Evolutionary conservation across 2,329 filamentous ascomycete genomes (phyloP).

Genomic region (Parastagonospora avenae): DNA sequence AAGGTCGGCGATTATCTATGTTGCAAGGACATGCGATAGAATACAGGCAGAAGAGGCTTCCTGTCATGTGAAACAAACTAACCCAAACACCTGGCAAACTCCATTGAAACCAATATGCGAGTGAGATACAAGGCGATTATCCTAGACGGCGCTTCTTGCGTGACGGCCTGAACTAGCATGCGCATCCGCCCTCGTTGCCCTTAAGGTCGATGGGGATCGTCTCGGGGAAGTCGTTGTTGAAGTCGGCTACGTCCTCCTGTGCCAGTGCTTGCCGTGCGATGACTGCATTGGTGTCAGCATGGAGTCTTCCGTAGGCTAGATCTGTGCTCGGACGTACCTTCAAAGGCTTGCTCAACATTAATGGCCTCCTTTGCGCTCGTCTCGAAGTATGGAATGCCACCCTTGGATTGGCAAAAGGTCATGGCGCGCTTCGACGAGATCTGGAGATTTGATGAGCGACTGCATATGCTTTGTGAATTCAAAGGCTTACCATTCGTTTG

Average conservation of each 20-base stretch:
- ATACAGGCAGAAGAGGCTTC: slow-evolving; percentile 18
- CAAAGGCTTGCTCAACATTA: slow-evolving; percentile 90
- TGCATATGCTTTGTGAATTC: neutral
- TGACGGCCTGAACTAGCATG: slow-evolving; percentile 64
- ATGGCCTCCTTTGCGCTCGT: slow-evolving; percentile 98
- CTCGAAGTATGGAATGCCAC: slow-evolving; percentile 98
- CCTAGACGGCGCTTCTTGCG: slow-evolving; percentile 11
- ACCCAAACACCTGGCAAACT: slow-evolving; percentile 38
- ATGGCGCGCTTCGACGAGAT: slow-evolving; percentile 95
- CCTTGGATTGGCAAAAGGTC: slow-evolving; percentile 97
- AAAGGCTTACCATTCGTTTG: slow-evolving; percentile 77
- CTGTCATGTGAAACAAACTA: slow-evolving; percentile 19
- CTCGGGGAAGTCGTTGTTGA: slow-evolving; percentile 95
- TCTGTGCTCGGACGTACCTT: slow-evolving; percentile 51
- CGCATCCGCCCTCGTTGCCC: slow-evolving; percentile 88
- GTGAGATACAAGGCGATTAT: neutral
- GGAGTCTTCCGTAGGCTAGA: neutral
- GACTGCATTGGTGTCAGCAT: slow-evolving; percentile 61
- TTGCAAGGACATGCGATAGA: slow-evolving; percentile 10
- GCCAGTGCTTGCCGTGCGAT: slow-evolving; percentile 94
- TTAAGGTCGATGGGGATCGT: slow-evolving; percentile 98
- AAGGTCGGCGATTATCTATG: slow-evolving; percentile 8
- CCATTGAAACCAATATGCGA: slow-evolving; percentile 11
- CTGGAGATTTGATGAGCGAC: slow-evolving; percentile 49
- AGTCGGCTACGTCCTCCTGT: slow-evolving; percentile 97